Evolutionary conservation across 306 rosid species (phyloP).

Genomic region (Acacia confusa): DNA sequence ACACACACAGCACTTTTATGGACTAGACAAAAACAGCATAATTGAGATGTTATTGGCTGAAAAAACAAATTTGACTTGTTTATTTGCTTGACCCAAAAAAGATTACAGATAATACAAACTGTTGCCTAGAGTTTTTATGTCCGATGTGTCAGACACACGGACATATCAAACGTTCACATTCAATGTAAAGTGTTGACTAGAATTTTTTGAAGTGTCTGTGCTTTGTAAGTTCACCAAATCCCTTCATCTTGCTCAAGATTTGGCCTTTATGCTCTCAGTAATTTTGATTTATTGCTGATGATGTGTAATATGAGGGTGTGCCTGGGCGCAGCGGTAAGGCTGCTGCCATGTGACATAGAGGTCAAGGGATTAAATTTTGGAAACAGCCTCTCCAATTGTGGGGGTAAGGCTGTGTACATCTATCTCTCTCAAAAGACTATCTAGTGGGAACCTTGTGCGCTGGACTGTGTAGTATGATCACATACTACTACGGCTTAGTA

Average conservation of each 20-base stretch:
- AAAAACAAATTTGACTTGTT: not conserved
- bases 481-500: not conserved
- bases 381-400: too few relatives aligned
- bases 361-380: too few relatives aligned
- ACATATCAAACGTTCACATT: not conserved
- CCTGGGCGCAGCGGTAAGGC: too few relatives aligned
- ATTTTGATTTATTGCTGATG: conserved; percentile 7
- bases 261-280: not conserved
- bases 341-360: too few relatives aligned
- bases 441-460: too few relatives aligned
- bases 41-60: not conserved
- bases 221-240: not conserved
- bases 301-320: not conserved
- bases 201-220: not conserved
- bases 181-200: not conserved
- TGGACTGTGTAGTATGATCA: not conserved
- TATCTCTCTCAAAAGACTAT: too few relatives aligned
- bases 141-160: not conserved
- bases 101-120: not conserved
- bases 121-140: not conserved
- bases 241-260: conserved; percentile 14
- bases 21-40: not conserved
- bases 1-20: not conserved
- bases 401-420: too few relatives aligned
- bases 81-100: not conserved